A percentile compares a stretch with the other conserved stretches of the same genome.
phyloP scores from a whole-genome alignment of 371 early-diverging fungal genomes.

The Mucor plumbeus region DNA sequence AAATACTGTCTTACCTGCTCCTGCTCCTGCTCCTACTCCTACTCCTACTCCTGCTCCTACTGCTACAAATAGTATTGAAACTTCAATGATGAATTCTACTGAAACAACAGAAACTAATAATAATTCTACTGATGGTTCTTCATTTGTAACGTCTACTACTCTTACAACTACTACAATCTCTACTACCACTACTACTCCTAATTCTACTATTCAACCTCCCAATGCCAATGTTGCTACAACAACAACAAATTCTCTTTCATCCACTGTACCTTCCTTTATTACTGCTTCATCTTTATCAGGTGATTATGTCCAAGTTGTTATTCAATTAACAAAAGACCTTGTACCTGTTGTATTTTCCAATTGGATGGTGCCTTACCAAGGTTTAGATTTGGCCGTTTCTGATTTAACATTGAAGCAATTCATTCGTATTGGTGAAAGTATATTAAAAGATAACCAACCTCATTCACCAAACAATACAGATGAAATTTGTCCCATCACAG shows the following conservation, averaged over 20 bases:
- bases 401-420: conserved; percentile 69
- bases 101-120: conserved; percentile 6
- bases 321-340: conserved; percentile 90
- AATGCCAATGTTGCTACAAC: not conserved
- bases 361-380: conserved; percentile 66
- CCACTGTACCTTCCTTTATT: conserved; percentile 77
- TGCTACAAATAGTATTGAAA: not conserved
- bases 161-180: conserved; percentile 21
- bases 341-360: conserved; percentile 88
- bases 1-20: conserved; percentile 54
- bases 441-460: conserved; percentile 19
- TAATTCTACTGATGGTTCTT: not conserved
- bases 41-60: conserved; percentile 25
- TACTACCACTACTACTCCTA: conserved; percentile 19
- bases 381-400: conserved; percentile 62
- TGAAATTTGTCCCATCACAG: conserved; percentile 40
- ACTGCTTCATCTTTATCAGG: conserved; percentile 79
- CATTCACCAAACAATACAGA: not conserved
- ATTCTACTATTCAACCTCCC: conserved; percentile 16
- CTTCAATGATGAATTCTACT: not conserved
- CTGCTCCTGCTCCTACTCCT: too few species aligned
- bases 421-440: conserved; percentile 43
- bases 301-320: conserved; percentile 82
- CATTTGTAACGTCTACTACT: conserved; percentile 18
- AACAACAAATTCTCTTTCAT: conserved; percentile 21